Evolutionary conservation across 2,329 filamentous ascomycete genomes (phyloP), one percentile per base, ranked within the genome.

Genomic region (Verticillium longisporum): DNA sequence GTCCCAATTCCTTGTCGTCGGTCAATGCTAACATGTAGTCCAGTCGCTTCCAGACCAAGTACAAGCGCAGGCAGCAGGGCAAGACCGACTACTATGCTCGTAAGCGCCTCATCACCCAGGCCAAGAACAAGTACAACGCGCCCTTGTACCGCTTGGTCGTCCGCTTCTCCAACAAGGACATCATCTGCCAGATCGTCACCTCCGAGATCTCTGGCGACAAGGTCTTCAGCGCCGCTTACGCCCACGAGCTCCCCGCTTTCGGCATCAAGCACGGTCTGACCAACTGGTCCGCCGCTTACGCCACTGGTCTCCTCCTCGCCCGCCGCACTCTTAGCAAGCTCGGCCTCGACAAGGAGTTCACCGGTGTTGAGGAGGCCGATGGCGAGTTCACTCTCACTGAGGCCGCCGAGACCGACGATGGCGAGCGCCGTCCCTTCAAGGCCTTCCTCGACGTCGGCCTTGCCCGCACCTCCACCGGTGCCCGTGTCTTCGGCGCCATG

Each of bases 101-200:
- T 80, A 98, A 98, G 91, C 90, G 95, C 77, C 87, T 99, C 81
- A 95, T 98, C 86, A 93, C 92, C 85, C 95, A 99, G 88, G 95
- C 95, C 84, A 99, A 98, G 92, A 99, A 99, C 92, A 99, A 99
- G 90, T 99, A 98, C 90, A 96, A 96, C 84, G 90, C 95, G 68
- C 95, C 95, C 82, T 99, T 99, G 88, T 98, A 99, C 90, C 91
- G 95, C 77, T 90, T 99, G 76, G 95, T 99, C 70, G 92, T 99
- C 78, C 95, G 95, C 80, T 97, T 96, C 90, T 96, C 92, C 86
- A 96, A 98, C 90, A 92, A 92, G 82, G 94, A 99, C 87, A 96
- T 98, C 85, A 90, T 98, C 83, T 88, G 88, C 83, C 95, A 99
- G 86, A 95, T 99, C 78, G 88, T 99, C 78, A 90, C 86, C 77